Evolutionary conservation across 2,329 filamentous ascomycete genomes (phyloP).

Genomic region (Parasarocladium wereldwijsianum): DNA sequence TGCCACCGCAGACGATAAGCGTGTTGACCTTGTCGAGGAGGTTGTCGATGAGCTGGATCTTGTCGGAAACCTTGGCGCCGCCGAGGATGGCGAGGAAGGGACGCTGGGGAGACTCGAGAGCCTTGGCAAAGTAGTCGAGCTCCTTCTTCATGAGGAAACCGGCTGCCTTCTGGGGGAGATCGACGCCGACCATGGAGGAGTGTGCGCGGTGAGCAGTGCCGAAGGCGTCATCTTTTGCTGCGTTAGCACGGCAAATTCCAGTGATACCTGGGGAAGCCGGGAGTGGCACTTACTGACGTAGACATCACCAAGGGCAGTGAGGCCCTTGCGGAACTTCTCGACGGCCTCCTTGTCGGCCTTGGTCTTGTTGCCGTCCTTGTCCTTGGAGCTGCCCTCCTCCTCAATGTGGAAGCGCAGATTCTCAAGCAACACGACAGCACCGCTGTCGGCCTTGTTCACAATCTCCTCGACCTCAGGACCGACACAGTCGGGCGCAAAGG

Average conservation of each 20-base stretch:
- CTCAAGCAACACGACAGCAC: slow-evolving; percentile 82
- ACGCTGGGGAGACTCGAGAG: slow-evolving; percentile 80
- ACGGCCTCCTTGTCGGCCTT: slow-evolving; percentile 94
- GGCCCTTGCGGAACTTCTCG: slow-evolving; percentile 81
- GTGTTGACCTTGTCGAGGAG: slow-evolving; percentile 95
- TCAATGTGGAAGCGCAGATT: slow-evolving; percentile 97
- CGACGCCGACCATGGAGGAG: slow-evolving; percentile 97
- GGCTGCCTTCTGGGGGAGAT: slow-evolving; percentile 90
- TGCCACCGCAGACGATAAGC: slow-evolving; percentile 89
- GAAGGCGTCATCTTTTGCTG: slow-evolving; percentile 75
- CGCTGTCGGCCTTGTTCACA: slow-evolving; percentile 68
- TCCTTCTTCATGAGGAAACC: slow-evolving; percentile 99
- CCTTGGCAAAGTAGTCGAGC: slow-evolving; percentile 97
- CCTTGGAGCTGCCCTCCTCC: slow-evolving; percentile 94
- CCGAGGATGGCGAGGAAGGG: slow-evolving; percentile 98
- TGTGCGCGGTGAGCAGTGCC: slow-evolving; percentile 96
- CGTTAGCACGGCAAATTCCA: slow-evolving; percentile 1
- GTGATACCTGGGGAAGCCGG: background rate
- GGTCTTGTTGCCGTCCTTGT: slow-evolving; percentile 87
- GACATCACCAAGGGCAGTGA: slow-evolving; percentile 88
- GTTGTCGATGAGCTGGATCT: slow-evolving; percentile 99
- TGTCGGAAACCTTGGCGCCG: slow-evolving; percentile 96
- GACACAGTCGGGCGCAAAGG: slow-evolving; percentile 81
- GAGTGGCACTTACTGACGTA: slow-evolving; percentile 65
- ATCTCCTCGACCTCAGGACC: slow-evolving; percentile 80